Base-by-base conservation (phyloP, 345 rosid species). In the Anacardium occidentale region DNA sequence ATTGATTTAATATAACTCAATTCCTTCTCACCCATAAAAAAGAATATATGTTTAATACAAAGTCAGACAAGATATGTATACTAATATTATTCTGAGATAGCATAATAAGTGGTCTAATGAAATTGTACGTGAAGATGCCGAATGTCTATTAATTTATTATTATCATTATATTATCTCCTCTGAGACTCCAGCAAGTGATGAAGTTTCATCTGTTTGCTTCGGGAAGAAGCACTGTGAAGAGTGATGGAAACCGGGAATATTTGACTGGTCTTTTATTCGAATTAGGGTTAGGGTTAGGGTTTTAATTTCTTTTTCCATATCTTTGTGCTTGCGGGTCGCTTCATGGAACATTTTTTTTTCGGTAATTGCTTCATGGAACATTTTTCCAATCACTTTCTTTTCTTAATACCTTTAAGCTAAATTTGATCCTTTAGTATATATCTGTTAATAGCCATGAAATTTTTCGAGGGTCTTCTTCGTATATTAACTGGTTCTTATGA, bases 251-350 rank as follows among this genome's bases (percentile, higher is more conserved):
- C 12, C 6, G 45, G 55, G 66, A 70, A 70, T 70, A 70, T 70
- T 68, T 70, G 73, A 70, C 65, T n/a, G 24, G 73, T 70, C 56
- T 70, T 24, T 4, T 0, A 3, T 25, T n/a, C n/a, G n/a, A n/a
- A n/a, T n/a, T n/a, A n/a, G n/a, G n/a, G n/a, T n/a, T n/a, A n/a
- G n/a, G n/a, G n/a, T n/a, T 9, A 14, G 32, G 32, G 32, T 29
- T 22, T 51, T n/a, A 10, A n/a, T n/a, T n/a, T n/a, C n/a, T 45
- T 45, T 24, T 55, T 56, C 24, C 24, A 42, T 20, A 42, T 25
- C 57, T 22, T 37, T 22, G 10, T 37, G 47, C 24, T 37, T 37
- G 65, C 42, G 21, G 21, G 21, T 61, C 24, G 65, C 14, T 61
- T 61, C 11, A 59, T 12, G 53, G 68, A 64, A 64, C 68, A 29